Conservation (phyloP, 179 eudicot genomes). For the Nepenthes alata region DNA sequence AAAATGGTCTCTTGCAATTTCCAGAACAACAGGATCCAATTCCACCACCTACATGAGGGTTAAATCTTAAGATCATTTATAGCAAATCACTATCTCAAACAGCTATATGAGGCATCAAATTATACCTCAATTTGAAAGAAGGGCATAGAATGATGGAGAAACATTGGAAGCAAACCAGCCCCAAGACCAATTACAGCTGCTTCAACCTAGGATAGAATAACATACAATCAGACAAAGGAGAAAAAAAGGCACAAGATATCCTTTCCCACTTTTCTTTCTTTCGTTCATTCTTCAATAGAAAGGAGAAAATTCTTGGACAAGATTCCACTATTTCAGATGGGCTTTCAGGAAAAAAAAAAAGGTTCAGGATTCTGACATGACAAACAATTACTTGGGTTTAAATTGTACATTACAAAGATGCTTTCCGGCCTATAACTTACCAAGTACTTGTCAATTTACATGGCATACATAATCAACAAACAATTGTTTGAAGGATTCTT, state of each 20-base stretch:
- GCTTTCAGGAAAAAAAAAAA: too few relatives aligned
- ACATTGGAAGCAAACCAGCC: constrained; percentile 95
- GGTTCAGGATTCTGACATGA: too few relatives aligned
- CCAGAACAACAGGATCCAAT: constrained; percentile 69
- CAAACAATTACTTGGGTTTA: too few relatives aligned
- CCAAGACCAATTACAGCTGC: constrained; percentile 87
- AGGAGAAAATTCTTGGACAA: too few relatives aligned
- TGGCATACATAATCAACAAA: too few relatives aligned
- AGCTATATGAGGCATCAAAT: constrained; percentile 7
- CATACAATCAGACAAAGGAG: background rate
- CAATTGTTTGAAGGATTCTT: background rate
- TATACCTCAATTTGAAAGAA: constrained; percentile 52
- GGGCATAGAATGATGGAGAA: constrained; percentile 55
- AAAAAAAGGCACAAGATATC: background rate
- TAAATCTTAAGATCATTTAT: constrained; percentile 1
- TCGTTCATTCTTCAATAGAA: too few relatives aligned
- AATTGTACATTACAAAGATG: too few relatives aligned
- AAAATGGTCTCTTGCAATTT: constrained; percentile 59
- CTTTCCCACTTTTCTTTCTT: background rate
- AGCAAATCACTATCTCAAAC: constrained; percentile 6
- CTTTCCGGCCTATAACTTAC: too few relatives aligned
- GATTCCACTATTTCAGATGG: too few relatives aligned
- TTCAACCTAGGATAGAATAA: constrained; percentile 35
- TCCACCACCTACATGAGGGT: constrained; percentile 54
- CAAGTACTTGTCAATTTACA: too few relatives aligned